Percentiles rank a stretch among this genome's conserved stretches.
Evolutionary conservation across 2,329 filamentous ascomycete species (phyloP).

Genomic region (Hymenoscyphus salicellus): DNA sequence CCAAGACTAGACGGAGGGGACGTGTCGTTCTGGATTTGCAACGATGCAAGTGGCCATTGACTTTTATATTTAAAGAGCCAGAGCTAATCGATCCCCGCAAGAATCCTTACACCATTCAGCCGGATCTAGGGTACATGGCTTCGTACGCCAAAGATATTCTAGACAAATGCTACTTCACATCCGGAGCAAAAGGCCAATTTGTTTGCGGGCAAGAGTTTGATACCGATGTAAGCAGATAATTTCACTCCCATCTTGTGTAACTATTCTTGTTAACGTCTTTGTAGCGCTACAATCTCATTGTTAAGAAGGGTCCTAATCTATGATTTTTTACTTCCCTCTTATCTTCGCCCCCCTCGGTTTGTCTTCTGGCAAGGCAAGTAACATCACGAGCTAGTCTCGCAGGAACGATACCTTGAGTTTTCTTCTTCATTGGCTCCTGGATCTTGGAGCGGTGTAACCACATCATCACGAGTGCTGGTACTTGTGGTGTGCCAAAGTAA

Average conservation of each 20-base stretch:
- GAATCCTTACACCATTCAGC: background rate
- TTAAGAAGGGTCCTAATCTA: background rate
- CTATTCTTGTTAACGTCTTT: background rate
- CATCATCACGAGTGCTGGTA: no score
- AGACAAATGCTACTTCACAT: background rate
- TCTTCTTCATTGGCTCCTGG: no score
- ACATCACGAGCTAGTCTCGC: background rate
- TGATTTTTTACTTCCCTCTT: background rate
- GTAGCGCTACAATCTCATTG: background rate
- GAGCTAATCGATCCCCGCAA: no score
- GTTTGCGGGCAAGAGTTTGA: background rate
- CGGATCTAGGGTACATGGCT: background rate
- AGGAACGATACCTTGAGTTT: background rate
- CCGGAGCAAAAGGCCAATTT: background rate
- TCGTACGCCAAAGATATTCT: background rate
- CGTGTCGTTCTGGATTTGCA: no score
- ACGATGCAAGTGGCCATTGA: no score
- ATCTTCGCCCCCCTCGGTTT: background rate
- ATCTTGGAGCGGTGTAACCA: no score
- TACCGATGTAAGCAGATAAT: background rate
- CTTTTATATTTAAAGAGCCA: no score
- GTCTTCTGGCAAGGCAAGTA: background rate
- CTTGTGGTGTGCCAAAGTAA: no score
- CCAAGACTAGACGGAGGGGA: no score
- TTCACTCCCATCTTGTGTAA: background rate